Evolutionary conservation across 371 early-diverging fungal genomes (phyloP).

Genomic region (Mortierella sp.): DNA sequence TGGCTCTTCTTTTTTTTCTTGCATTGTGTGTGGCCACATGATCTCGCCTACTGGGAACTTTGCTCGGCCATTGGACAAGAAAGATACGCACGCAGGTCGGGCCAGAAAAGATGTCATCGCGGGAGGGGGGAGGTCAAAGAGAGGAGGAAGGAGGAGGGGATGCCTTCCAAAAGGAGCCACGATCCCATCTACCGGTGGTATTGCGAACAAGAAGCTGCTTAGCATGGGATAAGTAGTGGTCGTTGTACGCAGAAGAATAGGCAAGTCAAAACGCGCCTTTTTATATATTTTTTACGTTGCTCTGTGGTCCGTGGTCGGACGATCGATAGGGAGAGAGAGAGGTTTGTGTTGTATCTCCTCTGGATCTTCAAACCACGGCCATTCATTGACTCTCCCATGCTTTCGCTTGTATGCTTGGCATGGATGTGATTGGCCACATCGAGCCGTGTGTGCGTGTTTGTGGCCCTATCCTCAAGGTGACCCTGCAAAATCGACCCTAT

Average conservation of each 20-base stretch:
- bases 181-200: not conserved
- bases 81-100: not conserved
- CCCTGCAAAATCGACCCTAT: too few relatives aligned
- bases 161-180: slow-evolving; percentile 7
- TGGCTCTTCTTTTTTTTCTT: not conserved
- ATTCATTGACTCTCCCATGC: not conserved
- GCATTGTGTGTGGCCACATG: not conserved
- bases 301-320: not conserved
- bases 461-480: too few relatives aligned
- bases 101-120: slow-evolving; percentile 5
- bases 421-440: not conserved
- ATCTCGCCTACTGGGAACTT: not conserved
- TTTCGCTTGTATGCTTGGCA: not conserved
- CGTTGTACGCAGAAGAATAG: not conserved
- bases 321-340: not conserved
- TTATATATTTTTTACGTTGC: not conserved
- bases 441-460: not conserved
- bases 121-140: not conserved
- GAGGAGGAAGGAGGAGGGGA: not conserved
- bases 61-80: not conserved
- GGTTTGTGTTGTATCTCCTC: not conserved
- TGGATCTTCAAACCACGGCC: not conserved
- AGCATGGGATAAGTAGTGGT: not conserved
- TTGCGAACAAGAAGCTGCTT: not conserved
- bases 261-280: not conserved